Conservation (phyloP, 768 basidiomycete genomes). For the Termitomyces sp. region DNA sequence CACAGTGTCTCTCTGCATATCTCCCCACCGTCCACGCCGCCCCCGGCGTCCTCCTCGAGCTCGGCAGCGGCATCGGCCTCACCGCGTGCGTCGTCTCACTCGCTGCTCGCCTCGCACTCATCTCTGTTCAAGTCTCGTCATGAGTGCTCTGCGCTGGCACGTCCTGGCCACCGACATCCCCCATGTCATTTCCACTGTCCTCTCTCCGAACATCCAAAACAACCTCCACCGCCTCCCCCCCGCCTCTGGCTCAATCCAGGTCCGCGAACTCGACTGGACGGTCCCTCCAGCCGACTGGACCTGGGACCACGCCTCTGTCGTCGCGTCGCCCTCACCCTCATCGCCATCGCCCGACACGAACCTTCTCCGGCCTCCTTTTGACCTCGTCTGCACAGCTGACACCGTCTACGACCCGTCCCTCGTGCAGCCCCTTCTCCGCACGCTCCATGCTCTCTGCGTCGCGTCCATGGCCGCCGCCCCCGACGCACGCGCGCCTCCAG, state of each 20-base stretch:
- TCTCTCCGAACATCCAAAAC: conserved; percentile 51
- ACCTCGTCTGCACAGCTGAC: conserved; percentile 79
- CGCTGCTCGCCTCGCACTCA: neutral
- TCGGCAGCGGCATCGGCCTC: conserved; percentile 81
- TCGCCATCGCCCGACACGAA: conserved; percentile 1
- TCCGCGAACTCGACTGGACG: conserved; percentile 69
- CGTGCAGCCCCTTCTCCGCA: conserved; percentile 61
- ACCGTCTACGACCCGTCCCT: conserved; percentile 68
- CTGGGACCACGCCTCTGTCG: conserved; percentile 39
- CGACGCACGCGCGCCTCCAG: conserved; percentile 32
- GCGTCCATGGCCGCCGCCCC: conserved; percentile 24
- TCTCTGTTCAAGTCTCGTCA: conserved; percentile 41
- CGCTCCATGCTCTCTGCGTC: conserved; percentile 49
- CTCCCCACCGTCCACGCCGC: conserved; percentile 33
- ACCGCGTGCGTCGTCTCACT: conserved; percentile 48
- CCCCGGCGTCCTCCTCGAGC: conserved; percentile 51
- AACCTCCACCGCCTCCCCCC: conserved; percentile 30
- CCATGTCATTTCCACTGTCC: conserved; percentile 57
- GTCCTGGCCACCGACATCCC: conserved; percentile 73
- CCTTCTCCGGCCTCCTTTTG: conserved; percentile 51
- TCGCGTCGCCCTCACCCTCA: conserved; percentile 24
- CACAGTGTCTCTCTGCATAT: conserved; percentile 67
- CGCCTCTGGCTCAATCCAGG: conserved; percentile 42
- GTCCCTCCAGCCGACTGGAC: conserved; percentile 47
- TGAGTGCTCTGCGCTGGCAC: conserved; percentile 66